Conservation (phyloP, 169 alveolate species). For the Babesia bigemina region DNA sequence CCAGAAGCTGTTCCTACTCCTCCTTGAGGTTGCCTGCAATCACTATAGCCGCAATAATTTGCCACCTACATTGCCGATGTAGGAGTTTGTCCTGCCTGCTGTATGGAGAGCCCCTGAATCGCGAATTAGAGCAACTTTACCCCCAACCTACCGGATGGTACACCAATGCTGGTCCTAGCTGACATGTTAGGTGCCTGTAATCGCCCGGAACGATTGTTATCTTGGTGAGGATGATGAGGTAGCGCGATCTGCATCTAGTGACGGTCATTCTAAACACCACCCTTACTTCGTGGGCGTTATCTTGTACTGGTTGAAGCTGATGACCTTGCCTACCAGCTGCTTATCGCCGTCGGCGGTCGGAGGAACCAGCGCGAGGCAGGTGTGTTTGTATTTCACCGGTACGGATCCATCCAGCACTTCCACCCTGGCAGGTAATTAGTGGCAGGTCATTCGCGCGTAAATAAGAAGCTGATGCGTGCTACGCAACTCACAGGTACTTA, state of each 20-base stretch:
- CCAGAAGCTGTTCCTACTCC: background rate
- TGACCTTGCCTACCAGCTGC: slow-evolving; percentile 58
- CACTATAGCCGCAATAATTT: no score
- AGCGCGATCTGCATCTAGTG: slow-evolving; percentile 41
- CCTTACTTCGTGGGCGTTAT: slow-evolving; percentile 61
- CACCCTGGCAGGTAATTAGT: slow-evolving; percentile 18
- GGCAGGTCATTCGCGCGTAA: background rate
- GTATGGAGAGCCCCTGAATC: slow-evolving; percentile 7
- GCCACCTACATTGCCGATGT: background rate
- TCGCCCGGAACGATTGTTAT: slow-evolving; percentile 62
- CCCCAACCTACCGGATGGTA: slow-evolving; percentile 45
- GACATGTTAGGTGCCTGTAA: slow-evolving; percentile 49
- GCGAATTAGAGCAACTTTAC: background rate
- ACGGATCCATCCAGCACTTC: slow-evolving; percentile 69
- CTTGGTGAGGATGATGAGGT: slow-evolving; percentile 60
- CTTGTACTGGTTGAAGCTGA: slow-evolving; percentile 64
- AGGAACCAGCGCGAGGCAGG: slow-evolving; percentile 66
- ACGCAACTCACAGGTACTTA: slow-evolving; percentile 58
- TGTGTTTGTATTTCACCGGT: slow-evolving; percentile 62
- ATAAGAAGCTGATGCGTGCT: background rate
- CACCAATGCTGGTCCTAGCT: slow-evolving; percentile 45
- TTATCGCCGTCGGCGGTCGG: slow-evolving; percentile 58
- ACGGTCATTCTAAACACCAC: background rate
- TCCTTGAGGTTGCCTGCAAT: background rate
- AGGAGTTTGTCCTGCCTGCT: background rate